Percentiles rank a stretch among this genome's conserved stretches.
Evolutionary conservation across 768 basidiomycete genomes (phyloP).

Genomic region (Harrya chromipes): DNA sequence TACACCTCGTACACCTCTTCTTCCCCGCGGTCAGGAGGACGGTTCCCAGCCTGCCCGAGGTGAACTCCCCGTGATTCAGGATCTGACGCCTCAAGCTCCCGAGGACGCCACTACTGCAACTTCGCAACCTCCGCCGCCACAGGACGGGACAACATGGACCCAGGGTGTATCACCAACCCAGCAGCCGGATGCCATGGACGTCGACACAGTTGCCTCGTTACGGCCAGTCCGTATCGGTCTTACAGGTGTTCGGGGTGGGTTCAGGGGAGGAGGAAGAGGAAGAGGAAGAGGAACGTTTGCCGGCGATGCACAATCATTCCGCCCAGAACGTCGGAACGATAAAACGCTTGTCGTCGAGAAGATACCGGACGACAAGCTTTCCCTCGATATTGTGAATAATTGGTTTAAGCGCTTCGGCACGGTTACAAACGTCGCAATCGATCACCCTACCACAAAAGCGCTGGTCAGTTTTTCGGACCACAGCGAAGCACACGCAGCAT

Average conservation of each 20-base stretch:
- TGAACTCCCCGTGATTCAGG: conserved; percentile 81
- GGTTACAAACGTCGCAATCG: conserved; percentile 90
- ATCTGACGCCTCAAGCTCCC: conserved; percentile 60
- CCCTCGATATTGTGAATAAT: conserved; percentile 70
- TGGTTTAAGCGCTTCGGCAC: conserved; percentile 94
- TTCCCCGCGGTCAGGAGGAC: conserved; percentile 56
- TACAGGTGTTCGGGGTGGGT: conserved; percentile 42
- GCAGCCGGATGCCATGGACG: conserved; percentile 24
- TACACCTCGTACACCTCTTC: conserved; percentile 53
- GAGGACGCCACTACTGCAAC: conserved; percentile 30
- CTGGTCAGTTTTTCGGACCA: conserved; percentile 85
- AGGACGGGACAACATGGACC: conserved; percentile 23
- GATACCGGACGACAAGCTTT: conserved; percentile 82
- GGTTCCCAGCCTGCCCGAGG: conserved; percentile 46
- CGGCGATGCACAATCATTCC: conserved; percentile 64
- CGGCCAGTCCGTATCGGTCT: conserved; percentile 23
- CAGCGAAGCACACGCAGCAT: conserved; percentile 81
- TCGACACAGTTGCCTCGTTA: conserved; percentile 32
- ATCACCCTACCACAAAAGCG: conserved; percentile 69
- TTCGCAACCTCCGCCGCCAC: conserved; percentile 12
- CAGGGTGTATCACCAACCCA: conserved; percentile 15
- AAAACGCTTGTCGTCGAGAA: conserved; percentile 92
- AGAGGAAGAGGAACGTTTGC: conserved; percentile 57
- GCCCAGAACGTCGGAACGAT: conserved; percentile 62
- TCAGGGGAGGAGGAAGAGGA: conserved; percentile 49